Evolutionary conservation across 2,329 filamentous ascomycete genomes (phyloP).

Genomic region (Xylaria sp.): DNA sequence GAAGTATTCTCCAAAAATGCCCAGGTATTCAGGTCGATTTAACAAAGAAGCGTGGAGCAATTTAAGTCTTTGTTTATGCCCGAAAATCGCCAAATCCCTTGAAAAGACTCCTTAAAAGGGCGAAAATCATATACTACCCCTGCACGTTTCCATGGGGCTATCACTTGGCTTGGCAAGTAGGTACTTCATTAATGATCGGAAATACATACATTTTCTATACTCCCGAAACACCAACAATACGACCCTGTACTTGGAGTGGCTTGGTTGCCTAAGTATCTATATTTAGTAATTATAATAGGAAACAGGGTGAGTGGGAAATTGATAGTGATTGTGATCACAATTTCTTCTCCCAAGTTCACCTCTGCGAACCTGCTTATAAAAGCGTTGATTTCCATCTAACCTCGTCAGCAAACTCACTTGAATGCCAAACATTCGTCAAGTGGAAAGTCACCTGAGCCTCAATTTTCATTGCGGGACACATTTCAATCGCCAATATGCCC

Average conservation of each 20-base stretch:
- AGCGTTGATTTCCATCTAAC: not conserved
- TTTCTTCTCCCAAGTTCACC: not conserved
- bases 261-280: not conserved
- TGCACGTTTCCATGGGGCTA: not conserved
- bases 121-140: not conserved
- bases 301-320: not conserved
- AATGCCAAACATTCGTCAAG: not conserved
- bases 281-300: not conserved
- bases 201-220: not conserved
- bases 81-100: not conserved
- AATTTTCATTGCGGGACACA: not conserved
- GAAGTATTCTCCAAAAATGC: not conserved
- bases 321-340: not conserved
- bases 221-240: not conserved
- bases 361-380: not conserved
- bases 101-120: not conserved
- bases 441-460: not conserved
- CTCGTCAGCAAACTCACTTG: not conserved
- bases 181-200: not conserved
- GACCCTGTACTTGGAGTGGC: not conserved
- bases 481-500: not conserved
- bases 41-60: not conserved
- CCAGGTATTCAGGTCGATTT: not conserved
- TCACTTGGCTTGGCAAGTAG: not conserved
- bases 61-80: not conserved